A percentile compares a stretch with the other conserved stretches of the same genome.
Evolutionary conservation across 805 yeast genomes (phyloP).

Genomic region (Nakazawaea siamensis): DNA sequence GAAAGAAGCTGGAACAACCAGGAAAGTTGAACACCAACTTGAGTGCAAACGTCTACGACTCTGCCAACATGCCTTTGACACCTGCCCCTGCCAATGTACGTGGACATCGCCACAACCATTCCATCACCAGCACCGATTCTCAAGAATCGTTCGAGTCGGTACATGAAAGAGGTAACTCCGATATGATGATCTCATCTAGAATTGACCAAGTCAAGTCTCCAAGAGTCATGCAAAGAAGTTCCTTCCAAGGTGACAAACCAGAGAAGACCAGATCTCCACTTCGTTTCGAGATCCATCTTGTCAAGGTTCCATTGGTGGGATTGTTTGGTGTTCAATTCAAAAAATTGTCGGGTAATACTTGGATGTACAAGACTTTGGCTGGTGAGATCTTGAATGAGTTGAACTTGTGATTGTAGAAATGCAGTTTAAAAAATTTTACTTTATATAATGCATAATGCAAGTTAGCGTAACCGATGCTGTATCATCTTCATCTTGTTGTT

Average conservation of each 20-base stretch:
- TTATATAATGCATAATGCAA: background rate
- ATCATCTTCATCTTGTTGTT: slow-evolving; percentile 22
- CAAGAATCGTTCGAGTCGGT: slow-evolving; percentile 58
- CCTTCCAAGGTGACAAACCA: slow-evolving; percentile 4
- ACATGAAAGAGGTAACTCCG: slow-evolving; percentile 45
- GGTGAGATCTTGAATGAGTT: slow-evolving; percentile 71
- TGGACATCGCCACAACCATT: slow-evolving; percentile 21
- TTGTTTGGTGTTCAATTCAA: slow-evolving; percentile 93
- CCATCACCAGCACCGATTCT: slow-evolving; percentile 34
- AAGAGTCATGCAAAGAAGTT: slow-evolving; percentile 13
- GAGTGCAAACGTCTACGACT: slow-evolving; percentile 32
- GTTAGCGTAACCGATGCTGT: slow-evolving; percentile 16
- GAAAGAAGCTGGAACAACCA: slow-evolving; percentile 37
- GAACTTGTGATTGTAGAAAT: slow-evolving; percentile 34
- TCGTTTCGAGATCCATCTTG: slow-evolving; percentile 85
- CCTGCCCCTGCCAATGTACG: slow-evolving; percentile 30
- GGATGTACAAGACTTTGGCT: slow-evolving; percentile 90
- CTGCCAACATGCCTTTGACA: slow-evolving; percentile 22
- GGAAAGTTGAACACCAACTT: slow-evolving; percentile 16
- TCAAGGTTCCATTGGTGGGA: slow-evolving; percentile 84
- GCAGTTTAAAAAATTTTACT: background rate
- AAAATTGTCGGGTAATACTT: slow-evolving; percentile 86
- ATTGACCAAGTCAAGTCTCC: slow-evolving; percentile 36
- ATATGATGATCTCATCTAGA: slow-evolving; percentile 54
- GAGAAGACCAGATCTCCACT: slow-evolving; percentile 47